Conservation (phyloP, 1,284 basidiomycete species). For the Rhizoctonia solani region DNA sequence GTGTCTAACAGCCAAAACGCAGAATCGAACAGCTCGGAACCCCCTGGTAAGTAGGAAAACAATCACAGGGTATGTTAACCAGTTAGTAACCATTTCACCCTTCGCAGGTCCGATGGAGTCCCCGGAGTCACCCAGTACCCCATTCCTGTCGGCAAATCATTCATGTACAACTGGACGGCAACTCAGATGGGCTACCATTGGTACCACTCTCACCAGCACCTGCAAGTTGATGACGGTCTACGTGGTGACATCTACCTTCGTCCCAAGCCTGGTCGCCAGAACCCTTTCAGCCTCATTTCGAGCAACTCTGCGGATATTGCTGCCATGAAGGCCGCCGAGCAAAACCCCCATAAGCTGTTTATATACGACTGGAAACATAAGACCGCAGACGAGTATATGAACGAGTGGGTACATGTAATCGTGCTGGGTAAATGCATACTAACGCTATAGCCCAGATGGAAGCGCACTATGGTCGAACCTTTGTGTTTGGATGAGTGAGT, state of each 20-base stretch:
- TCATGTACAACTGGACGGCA: conserved; percentile 6
- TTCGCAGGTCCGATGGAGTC: conserved; percentile 28
- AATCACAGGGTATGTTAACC: not conserved
- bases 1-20: not conserved
- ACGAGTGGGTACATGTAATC: not conserved
- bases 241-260: conserved; percentile 30
- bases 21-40: conserved; percentile 33
- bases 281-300: conserved; percentile 25
- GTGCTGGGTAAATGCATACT: not conserved
- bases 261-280: not conserved
- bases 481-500: conserved; percentile 33
- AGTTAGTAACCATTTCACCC: not conserved
- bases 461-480: conserved; percentile 22
- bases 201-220: conserved; percentile 33
- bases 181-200: conserved; percentile 22
- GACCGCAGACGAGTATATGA: conserved; percentile 20
- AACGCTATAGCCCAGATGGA: conserved; percentile 5
- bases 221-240: conserved; percentile 33
- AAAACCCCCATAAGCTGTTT: conserved; percentile 24
- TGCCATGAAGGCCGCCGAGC: conserved; percentile 34
- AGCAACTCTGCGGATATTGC: conserved; percentile 15
- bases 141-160: conserved; percentile 3
- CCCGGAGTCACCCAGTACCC: conserved; percentile 34
- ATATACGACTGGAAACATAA: conserved; percentile 34
- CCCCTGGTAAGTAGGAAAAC: conserved; percentile 1